Evolutionary conservation across 2,329 filamentous ascomycete genomes (phyloP).

Genomic region (Leptosphaerulina australis): DNA sequence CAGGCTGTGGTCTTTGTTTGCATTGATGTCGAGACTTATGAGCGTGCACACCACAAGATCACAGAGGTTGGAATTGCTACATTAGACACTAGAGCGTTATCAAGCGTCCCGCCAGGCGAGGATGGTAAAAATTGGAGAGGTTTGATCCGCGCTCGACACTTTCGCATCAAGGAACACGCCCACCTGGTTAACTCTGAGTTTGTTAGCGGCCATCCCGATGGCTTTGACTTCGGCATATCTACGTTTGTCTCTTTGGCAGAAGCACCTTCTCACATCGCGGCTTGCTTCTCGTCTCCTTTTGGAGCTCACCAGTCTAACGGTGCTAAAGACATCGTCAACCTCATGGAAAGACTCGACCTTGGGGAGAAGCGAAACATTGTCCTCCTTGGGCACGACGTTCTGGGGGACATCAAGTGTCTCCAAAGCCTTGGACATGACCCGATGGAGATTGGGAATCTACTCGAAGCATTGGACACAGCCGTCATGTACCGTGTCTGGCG

Average conservation of each 20-base stretch:
- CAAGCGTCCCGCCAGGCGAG: constrained; percentile 63
- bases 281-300: constrained; percentile 64
- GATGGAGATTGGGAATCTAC: constrained; percentile 58
- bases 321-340: neutral
- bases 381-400: constrained; percentile 78
- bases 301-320: constrained; percentile 37
- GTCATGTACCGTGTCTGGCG: constrained; percentile 70
- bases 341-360: constrained; percentile 18
- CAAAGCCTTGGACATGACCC: constrained; percentile 68
- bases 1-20: constrained; percentile 70
- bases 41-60: constrained; percentile 67
- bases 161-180: constrained; percentile 73
- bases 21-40: constrained; percentile 84
- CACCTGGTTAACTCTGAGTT: constrained; percentile 70
- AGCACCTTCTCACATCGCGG: constrained; percentile 55
- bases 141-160: constrained; percentile 72
- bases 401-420: constrained; percentile 72
- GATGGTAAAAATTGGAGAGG: constrained; percentile 70
- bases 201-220: constrained; percentile 73
- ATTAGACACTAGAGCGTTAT: constrained; percentile 71
- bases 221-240: constrained; percentile 73
- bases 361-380: constrained; percentile 65
- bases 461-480: constrained; percentile 75
- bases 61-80: constrained; percentile 87
- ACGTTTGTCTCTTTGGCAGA: constrained; percentile 59